Conservation (phyloP, 768 basidiomycete genomes). For the Chiua virens region DNA sequence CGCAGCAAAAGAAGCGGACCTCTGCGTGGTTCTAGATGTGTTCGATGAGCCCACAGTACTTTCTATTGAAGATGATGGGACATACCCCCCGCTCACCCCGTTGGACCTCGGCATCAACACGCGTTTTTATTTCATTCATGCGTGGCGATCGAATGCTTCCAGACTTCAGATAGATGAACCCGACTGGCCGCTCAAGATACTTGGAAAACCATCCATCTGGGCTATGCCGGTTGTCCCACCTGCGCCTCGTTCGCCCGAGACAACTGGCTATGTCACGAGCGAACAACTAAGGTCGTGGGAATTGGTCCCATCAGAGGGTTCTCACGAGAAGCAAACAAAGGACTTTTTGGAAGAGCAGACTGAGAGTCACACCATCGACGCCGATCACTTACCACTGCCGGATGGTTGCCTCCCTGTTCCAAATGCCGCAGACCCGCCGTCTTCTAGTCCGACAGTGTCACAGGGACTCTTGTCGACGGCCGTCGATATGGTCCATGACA, state of each 20-base stretch:
- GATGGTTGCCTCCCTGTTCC: neutral
- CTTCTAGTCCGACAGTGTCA: neutral
- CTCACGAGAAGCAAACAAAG: neutral
- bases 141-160: constrained; percentile 16
- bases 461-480: neutral
- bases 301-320: constrained; percentile 1
- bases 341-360: neutral
- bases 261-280: constrained; percentile 6
- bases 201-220: constrained; percentile 2
- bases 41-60: constrained; percentile 7
- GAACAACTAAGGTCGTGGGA: constrained; percentile 17
- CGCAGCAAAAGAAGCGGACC: neutral
- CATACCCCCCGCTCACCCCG: constrained; percentile 15
- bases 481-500: constrained; percentile 22
- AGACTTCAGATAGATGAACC: constrained; percentile 10
- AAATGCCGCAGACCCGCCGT: neutral
- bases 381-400: neutral
- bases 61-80: constrained; percentile 17
- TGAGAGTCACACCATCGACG: neutral
- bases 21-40: constrained; percentile 8
- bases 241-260: constrained; percentile 6
- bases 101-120: constrained; percentile 18
- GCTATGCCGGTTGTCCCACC: neutral
- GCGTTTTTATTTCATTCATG: constrained; percentile 23
- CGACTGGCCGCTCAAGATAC: constrained; percentile 1